Base-by-base conservation (phyloP, 1,139 yeast genomes). In the Protomyces lactucae-debilis region DNA sequence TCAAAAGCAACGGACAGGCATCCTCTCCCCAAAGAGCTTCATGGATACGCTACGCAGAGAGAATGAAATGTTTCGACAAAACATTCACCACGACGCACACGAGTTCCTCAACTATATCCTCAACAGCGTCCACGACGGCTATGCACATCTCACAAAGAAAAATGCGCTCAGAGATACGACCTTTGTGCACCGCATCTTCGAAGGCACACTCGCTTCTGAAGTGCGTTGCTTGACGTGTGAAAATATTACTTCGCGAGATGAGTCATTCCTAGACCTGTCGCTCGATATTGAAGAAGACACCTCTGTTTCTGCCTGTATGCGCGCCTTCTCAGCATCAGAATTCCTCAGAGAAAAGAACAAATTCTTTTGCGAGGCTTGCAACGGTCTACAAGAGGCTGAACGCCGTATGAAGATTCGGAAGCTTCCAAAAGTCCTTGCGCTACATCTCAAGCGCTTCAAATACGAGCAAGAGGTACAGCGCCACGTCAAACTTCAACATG, bases 51-150 rank as follows among this genome's bases (percentile, higher is more conserved):
- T 92, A 64, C 91, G 91, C 74, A 83, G 83, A 65, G 91, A 89
- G 71, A 93, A 93, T 73, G 64, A 55, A 32, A 60, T 60, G 64
- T 93, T 93, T 74, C 80, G 96, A 68, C 88, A 91, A 67, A 85
- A 88, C 61, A 91, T 92, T 96, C 99, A 93, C 74, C 99, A 93
- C 73, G 99, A 93, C 78, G 97, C 99, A 2, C 99, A 93, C 75
- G 99, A 93, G 74, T 93, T 93, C 74, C 82, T 91, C 73, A 92
- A 92, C 74, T 92, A 89, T 72, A 75, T 92, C 69, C 79, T 93
- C 63, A 93, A 93, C 75, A 88, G 86, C 69, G 83, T 89, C 37
- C 84, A 91, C 66, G 99, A 93, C 69, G 80, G 83, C 45, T 75
- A 88, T 39, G 85, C 83, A 65, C 73, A 52, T 14, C 67, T 68